Percentiles rank a stretch among this genome's conserved stretches.
These are phyloP conservation scores for Neoboletus brunneissimus DNA, from an alignment of 768 basidiomycete species.

Conservation along the genomic window DNA sequence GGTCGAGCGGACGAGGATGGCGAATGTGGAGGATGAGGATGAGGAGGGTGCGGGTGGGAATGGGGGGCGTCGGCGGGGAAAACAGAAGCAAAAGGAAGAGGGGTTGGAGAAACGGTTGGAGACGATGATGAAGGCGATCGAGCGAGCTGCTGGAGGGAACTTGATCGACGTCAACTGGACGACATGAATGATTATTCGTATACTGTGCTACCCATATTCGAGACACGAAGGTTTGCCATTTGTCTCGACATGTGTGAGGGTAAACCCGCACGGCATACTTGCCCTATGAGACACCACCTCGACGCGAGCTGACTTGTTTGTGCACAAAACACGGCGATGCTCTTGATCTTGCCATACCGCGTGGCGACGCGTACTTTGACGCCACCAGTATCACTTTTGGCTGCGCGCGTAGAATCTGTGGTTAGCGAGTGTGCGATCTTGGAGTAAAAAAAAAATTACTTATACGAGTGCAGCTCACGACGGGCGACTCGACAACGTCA, in stretches of 20 bases:
- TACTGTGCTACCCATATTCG: not conserved
- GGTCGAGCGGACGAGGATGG: slow-evolving; percentile 30
- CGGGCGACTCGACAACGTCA: too few relatives aligned
- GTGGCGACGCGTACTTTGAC: slow-evolving; percentile 29
- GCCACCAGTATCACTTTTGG: too few relatives aligned
- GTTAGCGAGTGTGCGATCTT: too few relatives aligned
- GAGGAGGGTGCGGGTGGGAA: slow-evolving; percentile 2
- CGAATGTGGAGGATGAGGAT: slow-evolving; percentile 17
- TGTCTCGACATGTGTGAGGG: not conserved
- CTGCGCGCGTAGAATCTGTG: too few relatives aligned
- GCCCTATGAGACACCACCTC: slow-evolving; percentile 50
- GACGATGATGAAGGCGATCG: slow-evolving; percentile 31
- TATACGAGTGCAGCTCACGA: too few relatives aligned
- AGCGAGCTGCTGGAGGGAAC: slow-evolving; percentile 49
- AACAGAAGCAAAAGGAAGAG: slow-evolving; percentile 15
- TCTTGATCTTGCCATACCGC: slow-evolving; percentile 35
- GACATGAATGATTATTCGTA: not conserved
- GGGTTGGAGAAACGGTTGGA: slow-evolving; percentile 26
- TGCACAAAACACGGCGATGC: slow-evolving; percentile 51
- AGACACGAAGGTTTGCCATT: not conserved
- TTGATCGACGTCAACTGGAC: slow-evolving; percentile 39
- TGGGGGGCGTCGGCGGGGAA: slow-evolving; percentile 8
- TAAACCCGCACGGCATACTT: slow-evolving; percentile 35
- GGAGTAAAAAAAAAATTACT: too few relatives aligned
- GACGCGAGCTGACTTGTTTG: slow-evolving; percentile 43